Base-by-base conservation (phyloP, 1,139 yeast genomes). In the Zygosaccharomyces sapae region DNA sequence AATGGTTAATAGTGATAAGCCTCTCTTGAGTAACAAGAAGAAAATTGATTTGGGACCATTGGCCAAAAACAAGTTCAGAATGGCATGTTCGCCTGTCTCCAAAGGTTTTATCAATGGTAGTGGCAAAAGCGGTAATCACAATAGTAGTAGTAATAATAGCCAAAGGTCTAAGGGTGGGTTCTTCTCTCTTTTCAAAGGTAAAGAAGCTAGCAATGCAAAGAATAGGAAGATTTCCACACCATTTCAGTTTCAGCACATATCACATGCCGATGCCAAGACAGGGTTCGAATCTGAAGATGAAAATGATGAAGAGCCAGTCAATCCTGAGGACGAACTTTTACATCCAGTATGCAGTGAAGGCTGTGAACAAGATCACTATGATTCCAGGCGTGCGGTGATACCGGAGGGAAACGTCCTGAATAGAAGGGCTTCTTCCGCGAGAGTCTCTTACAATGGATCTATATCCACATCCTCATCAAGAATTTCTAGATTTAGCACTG, bases 1-100 rank as follows among this genome's bases (percentile, higher is more conserved):
- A 29, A 47, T 62, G 41, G 48, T 68, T 29, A 68, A 70, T 52
- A 65, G 70, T 38, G 56, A 55, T 16, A 55, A 53, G 10, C 71
- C 71, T 1, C 43, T 58, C 5, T 44, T 68, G 24, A 51, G 55
- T 22, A 63, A 60, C 43, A 61, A 60, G 42, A 58, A 59, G 37
- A 66, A 63, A 34, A 65, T 69, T 12, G 62, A 60, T 20, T 53
- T 67, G 9, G 69, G 69, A 6, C 69, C 71, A 9, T 51, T 67
- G 34, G 39, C 25, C 9, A 43, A 39, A 18, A 37, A 25, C n/a
- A 38, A 38, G 34, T 16, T 38, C 8, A 27, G 13, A 29, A 22
- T 38, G 33, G 33, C 41, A 10, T 12, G 34, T 13, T 63, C 65
- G 5, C 65, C 66, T 39, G 18, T 16, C 12, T 29, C 43, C 12